Percentiles rank a stretch among this genome's conserved stretches.
phyloP scores from a whole-genome alignment of 192 early-diverging fungal species.

The Neocallimastix lanati region DNA sequence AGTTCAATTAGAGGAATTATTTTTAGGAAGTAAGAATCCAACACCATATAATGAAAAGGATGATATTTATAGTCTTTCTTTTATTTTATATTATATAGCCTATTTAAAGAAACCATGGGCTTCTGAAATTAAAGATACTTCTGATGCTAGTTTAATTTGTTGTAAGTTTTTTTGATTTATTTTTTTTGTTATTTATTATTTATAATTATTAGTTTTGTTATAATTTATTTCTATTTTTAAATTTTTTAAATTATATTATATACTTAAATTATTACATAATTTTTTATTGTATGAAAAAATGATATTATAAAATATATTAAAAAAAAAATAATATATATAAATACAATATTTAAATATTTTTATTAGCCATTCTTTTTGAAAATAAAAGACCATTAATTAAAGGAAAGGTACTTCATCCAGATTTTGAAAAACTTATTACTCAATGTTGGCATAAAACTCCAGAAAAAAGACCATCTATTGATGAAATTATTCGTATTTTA shows the following conservation, averaged over 20 bases:
- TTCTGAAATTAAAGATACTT: background rate
- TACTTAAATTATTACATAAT: too few relatives aligned
- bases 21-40: background rate
- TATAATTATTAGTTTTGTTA: too few relatives aligned
- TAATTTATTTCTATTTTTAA: too few relatives aligned
- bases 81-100: background rate
- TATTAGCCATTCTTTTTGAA: background rate
- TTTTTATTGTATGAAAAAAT: too few relatives aligned
- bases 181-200: background rate
- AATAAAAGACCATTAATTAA: background rate
- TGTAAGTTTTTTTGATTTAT: background rate
- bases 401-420: background rate
- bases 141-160: background rate
- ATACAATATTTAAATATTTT: too few relatives aligned
- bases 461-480: background rate
- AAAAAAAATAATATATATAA: too few relatives aligned
- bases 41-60: background rate
- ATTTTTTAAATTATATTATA: too few relatives aligned
- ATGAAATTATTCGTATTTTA: background rate
- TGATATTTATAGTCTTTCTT: background rate
- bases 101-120: background rate
- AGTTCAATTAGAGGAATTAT: background rate
- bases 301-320: too few relatives aligned
- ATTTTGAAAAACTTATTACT: background rate
- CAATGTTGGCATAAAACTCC: background rate